Conservation (phyloP, 2,329 filamentous ascomycete species). For the Emericellopsis cladophorae region DNA sequence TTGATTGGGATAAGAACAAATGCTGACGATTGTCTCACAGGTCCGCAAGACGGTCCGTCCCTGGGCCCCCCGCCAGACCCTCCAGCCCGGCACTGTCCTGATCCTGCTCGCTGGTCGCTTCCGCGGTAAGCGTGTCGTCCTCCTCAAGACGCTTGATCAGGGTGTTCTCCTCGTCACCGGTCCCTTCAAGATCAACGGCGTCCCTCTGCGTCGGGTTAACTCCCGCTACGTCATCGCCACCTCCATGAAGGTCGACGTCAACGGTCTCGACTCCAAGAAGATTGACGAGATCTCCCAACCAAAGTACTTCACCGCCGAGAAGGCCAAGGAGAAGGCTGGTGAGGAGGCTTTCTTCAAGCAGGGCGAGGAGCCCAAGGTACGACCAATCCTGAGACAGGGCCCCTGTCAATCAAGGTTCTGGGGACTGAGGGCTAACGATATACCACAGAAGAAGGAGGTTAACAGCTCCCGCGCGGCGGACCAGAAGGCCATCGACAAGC, state of each 20-base stretch:
- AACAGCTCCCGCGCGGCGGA: conserved; percentile 84
- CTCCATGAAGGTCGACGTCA: conserved; percentile 72
- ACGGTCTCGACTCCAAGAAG: conserved; percentile 83
- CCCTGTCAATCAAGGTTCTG: neutral
- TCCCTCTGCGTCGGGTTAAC: conserved; percentile 90
- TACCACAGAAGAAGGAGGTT: conserved; percentile 88
- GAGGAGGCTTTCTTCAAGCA: conserved; percentile 99
- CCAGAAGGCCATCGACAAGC: conserved; percentile 98
- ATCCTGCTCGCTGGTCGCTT: conserved; percentile 99
- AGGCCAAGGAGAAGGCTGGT: conserved; percentile 85
- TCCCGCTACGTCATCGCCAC: conserved; percentile 89
- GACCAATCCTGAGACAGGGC: conserved; percentile 16
- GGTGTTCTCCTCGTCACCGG: conserved; percentile 98
- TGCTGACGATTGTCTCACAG: conserved; percentile 32
- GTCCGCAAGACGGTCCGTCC: conserved; percentile 88
- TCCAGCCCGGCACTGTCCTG: conserved; percentile 89
- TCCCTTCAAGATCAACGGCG: conserved; percentile 99
- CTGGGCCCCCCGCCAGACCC: conserved; percentile 75
- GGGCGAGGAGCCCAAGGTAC: conserved; percentile 93
- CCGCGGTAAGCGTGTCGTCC: conserved; percentile 98
- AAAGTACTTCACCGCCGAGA: conserved; percentile 96
- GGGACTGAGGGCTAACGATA: conserved; percentile 18
- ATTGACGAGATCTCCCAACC: conserved; percentile 60
- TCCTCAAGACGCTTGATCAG: conserved; percentile 95
- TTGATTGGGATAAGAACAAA: neutral